A percentile compares a stretch with the other conserved stretches of the same genome.
These are phyloP conservation scores for Nephromyces sp. DNA, from an alignment of 169 alveolate species.

Conservation along the genomic window DNA sequence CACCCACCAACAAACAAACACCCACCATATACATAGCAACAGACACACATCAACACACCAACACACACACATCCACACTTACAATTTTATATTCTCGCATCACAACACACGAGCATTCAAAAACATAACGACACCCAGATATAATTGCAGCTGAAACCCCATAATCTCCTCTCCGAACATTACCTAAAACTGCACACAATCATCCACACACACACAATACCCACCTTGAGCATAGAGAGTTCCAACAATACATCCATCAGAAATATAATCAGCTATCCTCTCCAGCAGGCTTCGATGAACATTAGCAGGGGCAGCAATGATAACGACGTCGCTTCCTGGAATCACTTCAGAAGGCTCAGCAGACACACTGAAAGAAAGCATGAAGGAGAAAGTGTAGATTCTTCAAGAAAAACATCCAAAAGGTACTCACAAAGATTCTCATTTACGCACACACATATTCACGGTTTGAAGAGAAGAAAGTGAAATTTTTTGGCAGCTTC, in stretches of 20 bases:
- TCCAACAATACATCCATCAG: background rate
- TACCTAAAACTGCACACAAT: background rate
- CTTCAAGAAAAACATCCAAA: no score
- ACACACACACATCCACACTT: background rate
- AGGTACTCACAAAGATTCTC: no score
- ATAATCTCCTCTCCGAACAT: no score
- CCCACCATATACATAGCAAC: background rate
- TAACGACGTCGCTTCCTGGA: background rate
- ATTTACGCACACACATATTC: no score
- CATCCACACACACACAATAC: background rate
- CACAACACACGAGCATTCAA: no score
- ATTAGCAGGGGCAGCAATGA: slow-evolving; percentile 4
- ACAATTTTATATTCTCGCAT: background rate
- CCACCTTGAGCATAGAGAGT: slow-evolving; percentile 6
- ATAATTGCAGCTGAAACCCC: no score
- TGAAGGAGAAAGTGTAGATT: no score
- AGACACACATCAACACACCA: background rate
- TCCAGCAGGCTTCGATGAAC: background rate
- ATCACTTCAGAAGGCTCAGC: slow-evolving; percentile 3
- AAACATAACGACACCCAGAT: no score
- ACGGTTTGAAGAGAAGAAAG: no score
- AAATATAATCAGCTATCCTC: background rate
- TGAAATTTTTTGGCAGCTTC: no score
- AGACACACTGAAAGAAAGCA: background rate
- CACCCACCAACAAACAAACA: no score